phyloP scores from a whole-genome alignment of 202 grass and related monocot genomes.

The Setaria viridis region DNA sequence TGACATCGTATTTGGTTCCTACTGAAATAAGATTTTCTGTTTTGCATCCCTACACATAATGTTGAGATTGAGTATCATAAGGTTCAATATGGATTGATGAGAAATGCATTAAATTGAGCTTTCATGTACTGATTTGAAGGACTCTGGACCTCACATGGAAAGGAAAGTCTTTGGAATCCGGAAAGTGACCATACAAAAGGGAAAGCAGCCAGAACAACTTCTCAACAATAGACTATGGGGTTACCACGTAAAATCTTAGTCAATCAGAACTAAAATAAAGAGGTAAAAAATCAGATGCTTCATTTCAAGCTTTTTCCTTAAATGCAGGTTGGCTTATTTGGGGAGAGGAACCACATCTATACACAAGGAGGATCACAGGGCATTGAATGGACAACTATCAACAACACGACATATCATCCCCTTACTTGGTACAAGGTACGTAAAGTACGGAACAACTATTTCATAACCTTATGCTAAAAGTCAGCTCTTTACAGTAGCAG shows the following conservation, averaged over 20 bases:
- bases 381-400: constrained; percentile 53
- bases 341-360: constrained; percentile 64
- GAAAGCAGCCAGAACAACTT: constrained; percentile 33
- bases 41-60: not conserved
- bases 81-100: constrained; percentile 7
- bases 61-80: not conserved
- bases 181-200: constrained; percentile 58
- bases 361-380: constrained; percentile 40
- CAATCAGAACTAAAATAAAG: constrained; percentile 16
- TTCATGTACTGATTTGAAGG: constrained; percentile 57
- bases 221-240: constrained; percentile 67
- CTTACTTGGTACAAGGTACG: constrained; percentile 89
- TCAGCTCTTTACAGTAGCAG: not conserved
- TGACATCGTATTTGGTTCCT: not conserved
- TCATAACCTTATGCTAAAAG: not conserved
- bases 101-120: constrained; percentile 17
- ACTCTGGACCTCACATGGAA: constrained; percentile 72
- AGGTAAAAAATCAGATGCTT: not conserved
- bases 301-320: constrained; percentile 25
- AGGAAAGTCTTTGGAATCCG: constrained; percentile 64
- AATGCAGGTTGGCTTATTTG: constrained; percentile 74
- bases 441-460: not conserved
- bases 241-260: constrained; percentile 74
- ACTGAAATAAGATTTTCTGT: not conserved
- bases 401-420: constrained; percentile 48